Conservation (phyloP, 768 basidiomycete species). For the Amanita polypyramis region DNA sequence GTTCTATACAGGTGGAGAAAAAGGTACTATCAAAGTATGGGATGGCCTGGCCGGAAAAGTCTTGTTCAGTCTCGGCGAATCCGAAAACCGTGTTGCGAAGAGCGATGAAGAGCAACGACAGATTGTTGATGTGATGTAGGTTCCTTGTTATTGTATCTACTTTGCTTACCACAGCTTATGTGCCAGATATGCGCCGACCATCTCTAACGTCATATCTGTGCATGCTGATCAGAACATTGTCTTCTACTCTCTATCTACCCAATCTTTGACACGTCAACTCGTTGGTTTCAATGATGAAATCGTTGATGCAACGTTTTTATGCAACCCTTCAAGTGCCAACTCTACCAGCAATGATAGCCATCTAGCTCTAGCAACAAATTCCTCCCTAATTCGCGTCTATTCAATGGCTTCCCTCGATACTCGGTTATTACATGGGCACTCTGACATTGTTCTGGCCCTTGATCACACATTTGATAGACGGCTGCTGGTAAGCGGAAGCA, state of each 20-base stretch:
- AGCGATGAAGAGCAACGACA: conserved; percentile 75
- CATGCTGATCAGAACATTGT: conserved; percentile 97
- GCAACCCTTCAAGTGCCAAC: conserved; percentile 19
- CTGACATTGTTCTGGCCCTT: conserved; percentile 83
- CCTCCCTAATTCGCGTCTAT: conserved; percentile 89
- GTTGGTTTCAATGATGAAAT: conserved; percentile 99
- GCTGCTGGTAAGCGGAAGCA: conserved; percentile 86
- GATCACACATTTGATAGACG: conserved; percentile 56
- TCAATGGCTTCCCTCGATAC: conserved; percentile 68
- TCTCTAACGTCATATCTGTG: conserved; percentile 63
- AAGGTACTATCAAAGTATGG: conserved; percentile 81
- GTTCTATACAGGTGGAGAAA: conserved; percentile 89
- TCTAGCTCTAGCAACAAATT: conserved; percentile 95
- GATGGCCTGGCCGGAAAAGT: conserved; percentile 58
- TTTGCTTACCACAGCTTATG: conserved; percentile 11
- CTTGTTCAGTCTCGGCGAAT: conserved; percentile 47
- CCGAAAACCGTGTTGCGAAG: conserved; percentile 31
- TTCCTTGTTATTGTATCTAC: conserved; percentile 12
- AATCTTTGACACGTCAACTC: conserved; percentile 62
- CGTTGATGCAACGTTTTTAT: conserved; percentile 78
- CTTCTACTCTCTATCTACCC: conserved; percentile 71
- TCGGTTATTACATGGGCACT: conserved; percentile 79
- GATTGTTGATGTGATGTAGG: conserved; percentile 76
- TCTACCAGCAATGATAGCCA: conserved; percentile 44
- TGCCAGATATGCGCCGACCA: conserved; percentile 55